These are phyloP conservation scores for Cymbopogon flexuosus DNA, from an alignment of 202 grass and related monocot genomes.

Conservation along the genomic window DNA sequence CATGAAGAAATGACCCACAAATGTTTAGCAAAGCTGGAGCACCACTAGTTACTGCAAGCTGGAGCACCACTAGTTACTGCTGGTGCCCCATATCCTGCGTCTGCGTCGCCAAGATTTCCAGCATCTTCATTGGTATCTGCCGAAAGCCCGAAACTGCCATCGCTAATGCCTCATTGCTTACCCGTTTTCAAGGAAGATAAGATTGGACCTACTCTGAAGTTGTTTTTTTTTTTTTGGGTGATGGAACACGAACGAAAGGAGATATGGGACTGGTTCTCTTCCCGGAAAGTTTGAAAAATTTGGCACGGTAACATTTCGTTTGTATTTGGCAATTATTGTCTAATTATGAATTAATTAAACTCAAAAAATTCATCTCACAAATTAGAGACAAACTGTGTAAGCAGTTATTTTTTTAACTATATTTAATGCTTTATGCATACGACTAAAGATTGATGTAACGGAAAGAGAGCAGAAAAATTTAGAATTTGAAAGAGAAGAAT, in stretches of 20 bases:
- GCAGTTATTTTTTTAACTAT: too few species aligned
- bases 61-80: constrained; percentile 19
- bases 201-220: background rate
- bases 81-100: background rate
- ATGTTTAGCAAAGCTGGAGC: constrained; percentile 32
- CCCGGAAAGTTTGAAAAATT: too few species aligned
- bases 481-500: too few species aligned
- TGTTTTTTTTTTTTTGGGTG: background rate
- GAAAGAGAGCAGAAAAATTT: too few species aligned
- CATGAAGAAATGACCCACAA: constrained; percentile 5
- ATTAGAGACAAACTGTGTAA: too few species aligned
- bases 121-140: constrained; percentile 22
- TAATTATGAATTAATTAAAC: too few species aligned
- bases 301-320: too few species aligned
- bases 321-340: too few species aligned
- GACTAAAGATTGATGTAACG: too few species aligned
- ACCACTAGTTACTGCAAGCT: constrained; percentile 37
- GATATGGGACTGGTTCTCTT: too few species aligned
- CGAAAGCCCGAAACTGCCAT: background rate
- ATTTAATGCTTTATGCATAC: too few species aligned
- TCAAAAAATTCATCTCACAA: too few species aligned
- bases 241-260: background rate
- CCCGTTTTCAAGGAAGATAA: background rate
- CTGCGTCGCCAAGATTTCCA: constrained; percentile 26
- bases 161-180: background rate